phyloP scores from a whole-genome alignment of 2,329 filamentous ascomycete genomes.

The Diaporthe citri region DNA sequence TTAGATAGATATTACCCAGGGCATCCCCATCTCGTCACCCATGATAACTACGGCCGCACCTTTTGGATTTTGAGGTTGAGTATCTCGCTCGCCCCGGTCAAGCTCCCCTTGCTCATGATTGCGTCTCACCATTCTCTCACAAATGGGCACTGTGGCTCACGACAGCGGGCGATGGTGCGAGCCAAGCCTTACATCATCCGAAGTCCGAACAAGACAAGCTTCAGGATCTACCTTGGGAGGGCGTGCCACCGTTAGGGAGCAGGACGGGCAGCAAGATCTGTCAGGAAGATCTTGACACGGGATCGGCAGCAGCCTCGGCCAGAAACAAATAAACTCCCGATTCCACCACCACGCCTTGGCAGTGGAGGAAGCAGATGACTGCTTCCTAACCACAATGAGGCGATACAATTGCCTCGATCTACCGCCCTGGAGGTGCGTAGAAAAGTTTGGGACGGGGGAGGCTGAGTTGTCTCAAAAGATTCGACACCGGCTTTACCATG shows the following conservation, averaged over 20 bases:
- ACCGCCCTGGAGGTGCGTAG: not conserved
- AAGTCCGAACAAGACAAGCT: constrained; percentile 23
- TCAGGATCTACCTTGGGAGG: constrained; percentile 16
- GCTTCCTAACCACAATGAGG: not conserved
- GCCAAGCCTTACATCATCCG: constrained; percentile 18
- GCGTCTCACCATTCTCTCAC: constrained; percentile 3
- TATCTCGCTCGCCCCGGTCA: not conserved
- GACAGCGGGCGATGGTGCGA: constrained; percentile 2
- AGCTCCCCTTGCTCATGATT: not conserved
- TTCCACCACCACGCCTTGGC: not conserved
- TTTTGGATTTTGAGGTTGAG: not conserved
- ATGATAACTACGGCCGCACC: not conserved
- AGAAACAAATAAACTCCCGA: not conserved
- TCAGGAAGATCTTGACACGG: not conserved
- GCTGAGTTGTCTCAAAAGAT: not conserved
- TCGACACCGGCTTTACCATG: not conserved
- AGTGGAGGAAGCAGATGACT: not conserved
- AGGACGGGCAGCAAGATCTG: not conserved
- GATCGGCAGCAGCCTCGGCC: not conserved
- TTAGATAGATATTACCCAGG: not conserved
- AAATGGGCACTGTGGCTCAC: not conserved
- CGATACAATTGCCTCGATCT: not conserved
- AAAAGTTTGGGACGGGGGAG: not conserved
- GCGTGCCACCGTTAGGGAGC: not conserved
- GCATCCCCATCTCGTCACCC: constrained; percentile 1